Base-by-base conservation (phyloP, 2,329 filamentous ascomycete species). In the Fonsecaea multimorphosa region DNA sequence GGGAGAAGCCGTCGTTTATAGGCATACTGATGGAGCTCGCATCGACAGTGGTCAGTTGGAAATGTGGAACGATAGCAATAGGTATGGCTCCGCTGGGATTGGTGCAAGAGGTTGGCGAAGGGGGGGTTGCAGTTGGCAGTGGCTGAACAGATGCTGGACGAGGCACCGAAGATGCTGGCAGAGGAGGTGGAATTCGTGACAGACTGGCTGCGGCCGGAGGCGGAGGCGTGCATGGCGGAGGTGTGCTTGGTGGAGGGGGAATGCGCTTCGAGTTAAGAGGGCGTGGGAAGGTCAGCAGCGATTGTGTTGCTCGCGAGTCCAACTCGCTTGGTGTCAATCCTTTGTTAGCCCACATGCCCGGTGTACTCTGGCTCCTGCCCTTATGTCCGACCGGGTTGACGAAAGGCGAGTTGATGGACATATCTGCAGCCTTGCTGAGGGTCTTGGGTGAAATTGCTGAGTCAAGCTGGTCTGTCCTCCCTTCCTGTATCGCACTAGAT, bases 41-140 rank as follows among this genome's bases (percentile, higher is more conserved):
- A 75, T 97, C 91, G 0, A 91, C 89, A 0, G 90, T 85, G 12
- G 89, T 90, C 46, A 97, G 86, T 67, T 92, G 92, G 78, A 92
- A 97, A 24, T 91, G 86, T 0, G 90, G 88, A 31, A 97, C 82
- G 22, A 97, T 81, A 2, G 93, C 88, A 29, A 97, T 85, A 0
- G 92, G 92, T 1, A 89, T 82, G 46, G 54, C 32, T 40, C 14
- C 44, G 38, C 34, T 31, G 11, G 44, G 11, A 38, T 24, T 24
- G 44, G 19, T 49, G 27, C 22, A 24, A 24, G 44, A 49, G 4
- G 44, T 46, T 14, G 57, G 44, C 44, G n/a, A 31, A 31, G 3
- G 34, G 19, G 34, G 12, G 29, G 57, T 36, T 12, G 14, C 34
- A 11, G 46, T 14, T 52, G 32, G 9, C 6, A 31, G 22, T 24